Conservation (phyloP, 2,329 filamentous ascomycete species). For the Nannizzia gypsea region DNA sequence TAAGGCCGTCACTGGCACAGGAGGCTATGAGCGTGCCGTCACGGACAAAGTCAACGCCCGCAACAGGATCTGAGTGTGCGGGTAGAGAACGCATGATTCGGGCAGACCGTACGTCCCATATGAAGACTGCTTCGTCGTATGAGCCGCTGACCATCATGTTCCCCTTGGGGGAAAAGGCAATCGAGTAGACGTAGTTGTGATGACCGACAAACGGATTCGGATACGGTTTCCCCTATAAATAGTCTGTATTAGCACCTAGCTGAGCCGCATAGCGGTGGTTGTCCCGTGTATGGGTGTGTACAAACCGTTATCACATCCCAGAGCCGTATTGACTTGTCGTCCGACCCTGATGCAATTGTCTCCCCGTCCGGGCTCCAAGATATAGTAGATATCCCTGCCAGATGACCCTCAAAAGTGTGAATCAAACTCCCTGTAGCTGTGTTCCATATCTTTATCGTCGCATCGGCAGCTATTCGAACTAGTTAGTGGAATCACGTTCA, state of each 20-base stretch:
- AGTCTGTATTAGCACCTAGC: not conserved
- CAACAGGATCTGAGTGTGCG: slow-evolving; percentile 88
- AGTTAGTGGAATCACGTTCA: slow-evolving; percentile 11
- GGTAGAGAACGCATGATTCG: slow-evolving; percentile 80
- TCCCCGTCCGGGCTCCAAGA: slow-evolving; percentile 89
- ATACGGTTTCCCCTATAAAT: slow-evolving; percentile 42
- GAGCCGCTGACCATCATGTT: slow-evolving; percentile 93
- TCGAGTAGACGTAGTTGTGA: slow-evolving; percentile 88
- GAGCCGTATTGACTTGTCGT: slow-evolving; percentile 89
- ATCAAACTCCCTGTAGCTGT: slow-evolving; percentile 63
- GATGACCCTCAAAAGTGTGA: slow-evolving; percentile 83
- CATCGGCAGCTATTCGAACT: slow-evolving; percentile 54
- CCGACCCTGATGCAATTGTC: slow-evolving; percentile 78
- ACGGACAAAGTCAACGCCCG: slow-evolving; percentile 80
- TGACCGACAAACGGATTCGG: slow-evolving; percentile 63
- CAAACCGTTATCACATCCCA: slow-evolving; percentile 59
- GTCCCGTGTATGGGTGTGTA: slow-evolving; percentile 1
- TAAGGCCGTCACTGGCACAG: slow-evolving; percentile 81
- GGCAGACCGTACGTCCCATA: slow-evolving; percentile 90
- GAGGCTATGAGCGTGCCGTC: slow-evolving; percentile 88
- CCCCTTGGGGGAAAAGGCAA: slow-evolving; percentile 94
- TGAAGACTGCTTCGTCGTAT: slow-evolving; percentile 91
- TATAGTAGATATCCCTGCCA: slow-evolving; percentile 82
- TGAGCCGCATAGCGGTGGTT: not conserved
- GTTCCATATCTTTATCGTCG: slow-evolving; percentile 85